phyloP scores from a whole-genome alignment of 2,329 filamentous ascomycete genomes.

The Amauroascus niger region DNA sequence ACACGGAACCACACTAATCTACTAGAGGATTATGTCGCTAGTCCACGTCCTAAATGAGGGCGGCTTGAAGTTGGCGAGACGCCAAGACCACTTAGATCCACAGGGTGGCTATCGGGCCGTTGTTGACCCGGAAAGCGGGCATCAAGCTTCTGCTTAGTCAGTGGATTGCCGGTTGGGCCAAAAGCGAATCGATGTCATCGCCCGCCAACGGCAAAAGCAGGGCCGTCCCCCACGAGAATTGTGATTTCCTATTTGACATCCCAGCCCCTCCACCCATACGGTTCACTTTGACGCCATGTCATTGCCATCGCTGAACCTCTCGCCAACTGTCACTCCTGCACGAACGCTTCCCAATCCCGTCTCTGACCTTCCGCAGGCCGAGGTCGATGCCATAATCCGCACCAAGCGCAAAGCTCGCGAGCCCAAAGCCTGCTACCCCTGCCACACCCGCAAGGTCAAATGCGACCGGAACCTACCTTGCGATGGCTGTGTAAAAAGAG shows the following conservation, averaged over 20 bases:
- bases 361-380: slow-evolving; percentile 37
- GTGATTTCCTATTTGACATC: not conserved
- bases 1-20: no score
- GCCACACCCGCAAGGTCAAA: slow-evolving; percentile 41
- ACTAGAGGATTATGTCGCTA: not conserved
- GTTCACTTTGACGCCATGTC: slow-evolving; percentile 3
- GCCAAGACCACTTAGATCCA: not conserved
- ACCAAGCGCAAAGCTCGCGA: slow-evolving; percentile 41
- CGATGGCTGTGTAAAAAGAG: slow-evolving; percentile 42
- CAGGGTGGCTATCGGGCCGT: not conserved
- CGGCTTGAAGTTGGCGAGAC: not conserved
- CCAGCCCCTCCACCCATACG: not conserved
- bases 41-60: no score
- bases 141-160: slow-evolving; percentile 4
- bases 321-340: not conserved
- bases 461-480: slow-evolving; percentile 42
- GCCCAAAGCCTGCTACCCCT: slow-evolving; percentile 40
- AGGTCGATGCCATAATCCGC: slow-evolving; percentile 41
- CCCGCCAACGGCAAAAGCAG: not conserved
- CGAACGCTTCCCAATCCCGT: slow-evolving; percentile 18
- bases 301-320: slow-evolving; percentile 7
- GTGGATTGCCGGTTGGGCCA: not conserved
- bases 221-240: not conserved
- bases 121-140: not conserved
- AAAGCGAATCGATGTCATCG: slow-evolving; percentile 6